Evolutionary conservation across 345 rosid genomes (phyloP), one percentile per base, ranked within the genome.

Genomic region (Stellera chamaejasme): DNA sequence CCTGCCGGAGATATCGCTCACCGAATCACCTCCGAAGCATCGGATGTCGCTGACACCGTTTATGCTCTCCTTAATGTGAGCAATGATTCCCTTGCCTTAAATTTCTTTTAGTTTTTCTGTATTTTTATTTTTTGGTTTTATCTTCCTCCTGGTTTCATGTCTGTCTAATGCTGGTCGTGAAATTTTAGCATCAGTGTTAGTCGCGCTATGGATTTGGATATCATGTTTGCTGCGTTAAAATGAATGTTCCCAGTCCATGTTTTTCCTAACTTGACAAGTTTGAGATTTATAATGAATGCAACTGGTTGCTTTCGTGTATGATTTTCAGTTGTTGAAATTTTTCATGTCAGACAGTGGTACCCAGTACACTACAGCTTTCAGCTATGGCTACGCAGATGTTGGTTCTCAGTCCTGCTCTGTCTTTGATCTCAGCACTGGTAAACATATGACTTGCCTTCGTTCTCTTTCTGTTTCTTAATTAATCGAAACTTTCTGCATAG

Each of bases 371-470:
- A 50, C 99, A 89, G 69, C 67, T 88, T 50, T 81, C 78, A 25
- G 88, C 84, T 12, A 84, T 92, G 94, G 85, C 83, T 6, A 62
- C 58, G 23, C 99, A 77, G 77, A 89, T 93, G 99, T 15, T 89
- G 66, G 79, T 70, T 69, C 83, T 88, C 46, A 93, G 91, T 72
- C 97, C 99, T 49, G 54, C 67, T 45, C 73, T 88, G 48, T 81
- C 96, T 44, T 61, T 84, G 62, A 75, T 87, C 63, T 78, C 97
- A 25, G 91, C 91, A n/a, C 49, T 76, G 89, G 97, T 88, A 43
- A 19, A 14, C 42, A 6, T 46, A 28, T 19, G 43, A 16, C 7
- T 48, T 19, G 43, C n/a, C 7, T 48, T 60, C 25, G 9, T 8
- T 5, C 39, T 2, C 39, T 32, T 55, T 43, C 27, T 2, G 28